phyloP scores from a whole-genome alignment of 1,284 basidiomycete species.

The Microbotryomycetes sp. region DNA sequence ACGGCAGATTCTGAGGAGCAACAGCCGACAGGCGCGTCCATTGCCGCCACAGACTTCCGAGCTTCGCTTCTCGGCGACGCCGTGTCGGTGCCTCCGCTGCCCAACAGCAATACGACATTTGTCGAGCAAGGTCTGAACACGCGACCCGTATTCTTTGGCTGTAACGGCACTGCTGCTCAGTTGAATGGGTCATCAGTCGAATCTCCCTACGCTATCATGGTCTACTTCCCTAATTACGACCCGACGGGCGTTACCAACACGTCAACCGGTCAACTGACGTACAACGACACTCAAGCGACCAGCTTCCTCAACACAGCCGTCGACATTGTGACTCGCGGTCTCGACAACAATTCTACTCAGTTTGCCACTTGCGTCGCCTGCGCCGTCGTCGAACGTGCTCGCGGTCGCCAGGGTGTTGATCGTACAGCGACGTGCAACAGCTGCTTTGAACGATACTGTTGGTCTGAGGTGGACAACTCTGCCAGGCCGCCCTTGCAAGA shows the following conservation, averaged over 20 bases:
- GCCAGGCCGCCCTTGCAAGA: not conserved
- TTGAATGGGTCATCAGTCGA: slow-evolving; percentile 30
- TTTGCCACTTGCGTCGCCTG: slow-evolving; percentile 44
- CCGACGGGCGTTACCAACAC: slow-evolving; percentile 31
- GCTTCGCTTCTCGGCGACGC: slow-evolving; percentile 5
- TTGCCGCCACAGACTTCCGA: slow-evolving; percentile 39
- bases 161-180: slow-evolving; percentile 46
- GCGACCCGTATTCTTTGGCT: slow-evolving; percentile 68
- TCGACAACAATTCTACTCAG: slow-evolving; percentile 30
- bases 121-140: slow-evolving; percentile 56
- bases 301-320: slow-evolving; percentile 20
- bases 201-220: not conserved
- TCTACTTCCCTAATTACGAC: slow-evolving; percentile 30
- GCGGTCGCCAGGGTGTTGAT: slow-evolving; percentile 11
- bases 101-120: slow-evolving; percentile 41
- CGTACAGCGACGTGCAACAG: slow-evolving; percentile 34
- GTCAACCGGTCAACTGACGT: slow-evolving; percentile 41
- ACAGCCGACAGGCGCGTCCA: slow-evolving; percentile 56
- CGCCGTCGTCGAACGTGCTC: slow-evolving; percentile 42
- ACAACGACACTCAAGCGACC: slow-evolving; percentile 32
- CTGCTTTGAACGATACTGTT: slow-evolving; percentile 39
- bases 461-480: not conserved
- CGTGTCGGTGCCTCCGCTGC: not conserved
- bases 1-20: slow-evolving; percentile 48
- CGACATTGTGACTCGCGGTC: slow-evolving; percentile 1